Evolutionary conservation across 495 filamentous ascomycete species (phyloP).

Genomic region (Chaetomium tenue): DNA sequence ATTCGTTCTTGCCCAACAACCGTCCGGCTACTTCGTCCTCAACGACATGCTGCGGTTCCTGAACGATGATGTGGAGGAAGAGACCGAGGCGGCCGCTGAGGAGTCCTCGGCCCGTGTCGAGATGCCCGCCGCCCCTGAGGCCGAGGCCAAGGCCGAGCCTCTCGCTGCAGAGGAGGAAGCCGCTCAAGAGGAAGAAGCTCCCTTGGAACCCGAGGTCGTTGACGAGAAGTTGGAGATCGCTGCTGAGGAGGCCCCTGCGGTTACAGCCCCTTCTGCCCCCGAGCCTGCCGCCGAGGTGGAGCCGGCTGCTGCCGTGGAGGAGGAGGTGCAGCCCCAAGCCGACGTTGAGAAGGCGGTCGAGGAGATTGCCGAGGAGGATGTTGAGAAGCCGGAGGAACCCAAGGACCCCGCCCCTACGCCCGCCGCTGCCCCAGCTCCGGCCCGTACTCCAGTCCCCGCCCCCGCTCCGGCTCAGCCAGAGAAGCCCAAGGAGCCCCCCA

Average conservation of each 20-base stretch:
- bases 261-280: constrained; percentile 42
- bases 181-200: constrained; percentile 52
- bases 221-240: constrained; percentile 53
- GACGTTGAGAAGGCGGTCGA: constrained; percentile 42
- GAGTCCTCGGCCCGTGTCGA: constrained; percentile 47
- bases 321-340: constrained; percentile 39
- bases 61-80: constrained; percentile 66
- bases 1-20: constrained; percentile 95
- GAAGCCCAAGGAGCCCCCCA: constrained; percentile 46
- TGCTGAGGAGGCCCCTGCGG: constrained; percentile 38
- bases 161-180: constrained; percentile 35
- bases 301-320: constrained; percentile 45
- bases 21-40: constrained; percentile 94
- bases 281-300: constrained; percentile 49
- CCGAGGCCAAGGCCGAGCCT: constrained; percentile 33
- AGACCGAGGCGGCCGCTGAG: constrained; percentile 47
- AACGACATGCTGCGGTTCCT: constrained; percentile 98
- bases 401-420: constrained; percentile 61
- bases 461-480: constrained; percentile 42
- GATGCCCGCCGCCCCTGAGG: constrained; percentile 44
- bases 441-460: constrained; percentile 40
- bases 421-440: constrained; percentile 44
- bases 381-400: constrained; percentile 56
- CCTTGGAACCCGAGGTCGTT: constrained; percentile 48
- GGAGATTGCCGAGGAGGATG: constrained; percentile 50